phyloP scores from a whole-genome alignment of 345 rosid species.

The Luvunga scandens region DNA sequence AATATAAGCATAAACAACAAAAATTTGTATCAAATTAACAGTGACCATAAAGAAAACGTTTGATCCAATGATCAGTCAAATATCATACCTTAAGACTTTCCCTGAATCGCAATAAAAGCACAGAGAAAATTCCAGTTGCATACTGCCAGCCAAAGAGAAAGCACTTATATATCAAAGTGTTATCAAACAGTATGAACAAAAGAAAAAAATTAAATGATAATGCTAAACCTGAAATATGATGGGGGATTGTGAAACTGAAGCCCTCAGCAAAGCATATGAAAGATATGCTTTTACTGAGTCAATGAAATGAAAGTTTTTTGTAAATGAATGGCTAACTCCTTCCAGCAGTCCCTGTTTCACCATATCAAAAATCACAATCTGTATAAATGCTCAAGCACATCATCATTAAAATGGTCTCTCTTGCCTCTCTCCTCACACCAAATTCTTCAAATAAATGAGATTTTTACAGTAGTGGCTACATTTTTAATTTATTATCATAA shows the following conservation, averaged over 20 bases:
- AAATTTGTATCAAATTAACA: slow-evolving; percentile 5
- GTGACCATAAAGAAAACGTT: neutral
- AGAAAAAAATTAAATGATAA: slow-evolving; percentile 9
- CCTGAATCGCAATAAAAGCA: slow-evolving; percentile 83
- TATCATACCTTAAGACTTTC: slow-evolving; percentile 92
- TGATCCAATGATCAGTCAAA: slow-evolving; percentile 21
- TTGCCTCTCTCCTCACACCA: neutral
- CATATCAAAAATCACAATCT: slow-evolving; percentile 10
- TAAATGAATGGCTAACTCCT: slow-evolving; percentile 92
- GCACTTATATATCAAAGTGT: slow-evolving; percentile 20
- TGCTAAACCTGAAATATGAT: slow-evolving; percentile 84
- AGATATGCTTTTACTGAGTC: slow-evolving; percentile 98
- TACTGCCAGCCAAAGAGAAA: slow-evolving; percentile 58
- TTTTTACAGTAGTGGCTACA: neutral
- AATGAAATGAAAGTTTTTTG: slow-evolving; percentile 91
- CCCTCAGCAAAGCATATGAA: slow-evolving; percentile 91
- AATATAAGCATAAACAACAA: slow-evolving; percentile 12
- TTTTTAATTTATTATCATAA: neutral
- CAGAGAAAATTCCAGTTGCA: slow-evolving; percentile 93
- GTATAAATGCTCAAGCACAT: neutral
- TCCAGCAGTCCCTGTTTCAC: slow-evolving; percentile 81
- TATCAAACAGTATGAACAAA: slow-evolving; percentile 13
- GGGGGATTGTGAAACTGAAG: slow-evolving; percentile 88
- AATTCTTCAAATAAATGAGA: neutral
- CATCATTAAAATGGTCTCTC: neutral